phyloP scores from a whole-genome alignment of 768 basidiomycete genomes.

The Agaricus subrufescens region DNA sequence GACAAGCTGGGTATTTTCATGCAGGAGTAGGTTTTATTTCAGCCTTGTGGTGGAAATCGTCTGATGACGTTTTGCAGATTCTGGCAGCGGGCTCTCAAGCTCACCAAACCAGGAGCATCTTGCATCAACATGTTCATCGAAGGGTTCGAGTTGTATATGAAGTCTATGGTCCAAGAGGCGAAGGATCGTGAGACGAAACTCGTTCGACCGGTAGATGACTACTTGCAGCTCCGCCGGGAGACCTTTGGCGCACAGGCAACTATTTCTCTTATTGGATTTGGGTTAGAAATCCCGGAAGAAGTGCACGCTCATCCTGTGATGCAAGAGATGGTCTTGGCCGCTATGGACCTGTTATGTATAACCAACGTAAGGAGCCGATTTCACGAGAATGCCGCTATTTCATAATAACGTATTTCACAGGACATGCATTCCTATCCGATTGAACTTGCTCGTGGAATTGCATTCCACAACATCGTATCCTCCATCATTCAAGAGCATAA shows the following conservation, averaged over 20 bases:
- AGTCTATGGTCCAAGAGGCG: constrained; percentile 16
- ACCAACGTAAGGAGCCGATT: constrained; percentile 13
- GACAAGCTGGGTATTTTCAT: constrained; percentile 13
- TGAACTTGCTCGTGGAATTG: constrained; percentile 16
- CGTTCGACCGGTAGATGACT: constrained; percentile 12
- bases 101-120: constrained; percentile 6
- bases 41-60: background rate
- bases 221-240: constrained; percentile 15
- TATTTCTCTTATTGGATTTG: constrained; percentile 14
- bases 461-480: constrained; percentile 17
- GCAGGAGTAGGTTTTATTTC: background rate
- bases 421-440: constrained; percentile 19
- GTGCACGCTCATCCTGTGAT: constrained; percentile 17
- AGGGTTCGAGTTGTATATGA: constrained; percentile 14
- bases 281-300: constrained; percentile 18
- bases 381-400: background rate
- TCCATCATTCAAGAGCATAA: constrained; percentile 15
- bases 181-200: constrained; percentile 10
- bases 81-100: constrained; percentile 13
- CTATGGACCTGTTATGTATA: constrained; percentile 15
- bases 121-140: constrained; percentile 14
- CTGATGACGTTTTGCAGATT: constrained; percentile 3
- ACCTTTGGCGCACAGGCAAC: constrained; percentile 16
- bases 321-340: constrained; percentile 9
- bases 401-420: constrained; percentile 7